Evolutionary conservation across 2,329 filamentous ascomycete species (phyloP).

Genomic region (Akanthomyces uredinophilus): DNA sequence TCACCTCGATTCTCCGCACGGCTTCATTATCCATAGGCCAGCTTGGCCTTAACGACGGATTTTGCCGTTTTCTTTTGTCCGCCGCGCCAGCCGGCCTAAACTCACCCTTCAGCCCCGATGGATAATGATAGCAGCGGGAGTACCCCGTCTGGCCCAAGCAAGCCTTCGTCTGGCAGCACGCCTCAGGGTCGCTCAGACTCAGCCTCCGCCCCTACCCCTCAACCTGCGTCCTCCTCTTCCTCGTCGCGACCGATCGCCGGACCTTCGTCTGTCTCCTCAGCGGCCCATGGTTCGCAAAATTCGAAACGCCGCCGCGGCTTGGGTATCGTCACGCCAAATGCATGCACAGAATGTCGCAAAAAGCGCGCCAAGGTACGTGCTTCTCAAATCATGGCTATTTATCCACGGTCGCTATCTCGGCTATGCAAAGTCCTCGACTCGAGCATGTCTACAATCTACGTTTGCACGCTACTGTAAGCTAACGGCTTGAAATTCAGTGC

Average conservation of each 20-base stretch:
- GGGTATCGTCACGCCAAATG: slow-evolving; percentile 54
- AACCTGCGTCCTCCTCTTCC: slow-evolving; percentile 17
- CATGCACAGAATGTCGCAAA: slow-evolving; percentile 57
- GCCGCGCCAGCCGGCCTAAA: not conserved
- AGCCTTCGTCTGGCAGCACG: slow-evolving; percentile 29
- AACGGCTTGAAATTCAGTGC: slow-evolving; percentile 37
- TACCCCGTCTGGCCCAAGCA: slow-evolving; percentile 26
- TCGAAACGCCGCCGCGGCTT: slow-evolving; percentile 51
- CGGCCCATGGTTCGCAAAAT: slow-evolving; percentile 25
- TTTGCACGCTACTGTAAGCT: not conserved
- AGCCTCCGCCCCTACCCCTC: slow-evolving; percentile 9
- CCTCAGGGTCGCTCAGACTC: slow-evolving; percentile 23
- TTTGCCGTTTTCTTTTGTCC: not conserved
- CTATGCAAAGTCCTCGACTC: not conserved
- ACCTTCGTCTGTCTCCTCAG: not conserved
- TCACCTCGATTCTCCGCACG: not conserved
- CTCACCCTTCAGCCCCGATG: slow-evolving; percentile 21
- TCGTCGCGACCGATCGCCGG: slow-evolving; percentile 1
- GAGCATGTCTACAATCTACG: not conserved
- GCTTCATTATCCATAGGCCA: not conserved
- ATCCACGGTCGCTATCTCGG: not conserved
- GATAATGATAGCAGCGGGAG: slow-evolving; percentile 28
- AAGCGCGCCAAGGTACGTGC: slow-evolving; percentile 53
- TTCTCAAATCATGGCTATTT: not conserved
- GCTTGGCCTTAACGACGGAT: not conserved